Evolutionary conservation across 2,329 filamentous ascomycete genomes (phyloP).

Genomic region (Exophiala sp.): DNA sequence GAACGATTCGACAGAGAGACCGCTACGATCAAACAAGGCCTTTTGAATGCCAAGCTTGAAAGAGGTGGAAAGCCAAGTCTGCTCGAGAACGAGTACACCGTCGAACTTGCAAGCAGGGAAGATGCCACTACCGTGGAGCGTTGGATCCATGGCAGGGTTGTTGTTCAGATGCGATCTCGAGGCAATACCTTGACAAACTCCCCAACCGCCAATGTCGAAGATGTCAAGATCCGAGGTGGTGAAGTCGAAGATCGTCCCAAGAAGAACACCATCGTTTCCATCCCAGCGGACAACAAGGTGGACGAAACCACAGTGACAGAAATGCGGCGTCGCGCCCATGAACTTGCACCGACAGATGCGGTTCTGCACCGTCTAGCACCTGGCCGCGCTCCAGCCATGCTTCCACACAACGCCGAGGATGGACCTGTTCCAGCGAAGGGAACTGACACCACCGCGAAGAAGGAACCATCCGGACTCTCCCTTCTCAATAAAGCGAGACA

Average conservation of each 20-base stretch:
- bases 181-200: not conserved
- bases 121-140: conserved; percentile 12
- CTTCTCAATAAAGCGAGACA: not conserved
- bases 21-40: conserved; percentile 9
- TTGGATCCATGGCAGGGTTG: not conserved
- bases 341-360: no score
- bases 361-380: no score
- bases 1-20: conserved; percentile 17
- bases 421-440: no score
- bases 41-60: conserved; percentile 15
- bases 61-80: conserved; percentile 9
- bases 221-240: conserved; percentile 1
- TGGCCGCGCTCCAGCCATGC: no score
- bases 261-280: not conserved
- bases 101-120: conserved; percentile 20
- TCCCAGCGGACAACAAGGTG: no score
- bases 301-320: no score
- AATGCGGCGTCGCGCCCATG: no score
- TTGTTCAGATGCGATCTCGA: not conserved
- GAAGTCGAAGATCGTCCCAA: not conserved
- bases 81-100: conserved; percentile 20
- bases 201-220: not conserved
- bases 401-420: no score
- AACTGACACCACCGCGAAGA: no score
- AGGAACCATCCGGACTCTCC: no score